Percentiles rank a stretch among this genome's conserved stretches.
Evolutionary conservation across 768 basidiomycete species (phyloP).

Genomic region (Lentinula lateritia): DNA sequence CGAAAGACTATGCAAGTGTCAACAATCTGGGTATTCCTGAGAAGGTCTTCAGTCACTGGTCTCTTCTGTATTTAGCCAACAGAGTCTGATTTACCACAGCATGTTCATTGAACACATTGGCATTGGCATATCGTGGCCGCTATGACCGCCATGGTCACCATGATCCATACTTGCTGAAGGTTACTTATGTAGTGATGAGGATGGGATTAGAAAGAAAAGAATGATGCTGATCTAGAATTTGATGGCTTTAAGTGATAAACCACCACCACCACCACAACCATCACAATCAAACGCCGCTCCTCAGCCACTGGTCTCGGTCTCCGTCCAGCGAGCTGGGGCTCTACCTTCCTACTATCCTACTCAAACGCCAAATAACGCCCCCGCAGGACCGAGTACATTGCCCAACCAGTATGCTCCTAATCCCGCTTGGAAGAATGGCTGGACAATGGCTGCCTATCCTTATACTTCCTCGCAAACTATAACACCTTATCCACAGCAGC

Average conservation of each 20-base stretch:
- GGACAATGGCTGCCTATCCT: conserved; percentile 7
- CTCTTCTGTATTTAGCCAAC: neutral
- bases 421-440: neutral
- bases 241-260: conserved; percentile 2
- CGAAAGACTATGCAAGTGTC: conserved; percentile 80
- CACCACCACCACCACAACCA: neutral
- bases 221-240: neutral
- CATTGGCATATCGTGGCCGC: conserved; percentile 44
- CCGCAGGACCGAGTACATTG: neutral
- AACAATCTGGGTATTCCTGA: conserved; percentile 71
- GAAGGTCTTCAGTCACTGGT: neutral
- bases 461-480: conserved; percentile 5
- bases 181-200: neutral
- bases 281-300: neutral
- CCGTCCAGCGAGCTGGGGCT: neutral
- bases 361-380: neutral
- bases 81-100: conserved; percentile 52
- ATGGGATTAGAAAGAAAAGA: neutral
- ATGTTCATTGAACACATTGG: conserved; percentile 70
- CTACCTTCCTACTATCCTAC: conserved; percentile 2
- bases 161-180: conserved; percentile 30
- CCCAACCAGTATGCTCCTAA: neutral
- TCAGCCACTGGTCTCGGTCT: neutral
- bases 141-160: conserved; percentile 38
- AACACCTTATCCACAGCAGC: conserved; percentile 7